These are phyloP conservation scores for Cercospora zeae-maydis DNA, from an alignment of 2,329 filamentous ascomycete species.

Conservation along the genomic window DNA sequence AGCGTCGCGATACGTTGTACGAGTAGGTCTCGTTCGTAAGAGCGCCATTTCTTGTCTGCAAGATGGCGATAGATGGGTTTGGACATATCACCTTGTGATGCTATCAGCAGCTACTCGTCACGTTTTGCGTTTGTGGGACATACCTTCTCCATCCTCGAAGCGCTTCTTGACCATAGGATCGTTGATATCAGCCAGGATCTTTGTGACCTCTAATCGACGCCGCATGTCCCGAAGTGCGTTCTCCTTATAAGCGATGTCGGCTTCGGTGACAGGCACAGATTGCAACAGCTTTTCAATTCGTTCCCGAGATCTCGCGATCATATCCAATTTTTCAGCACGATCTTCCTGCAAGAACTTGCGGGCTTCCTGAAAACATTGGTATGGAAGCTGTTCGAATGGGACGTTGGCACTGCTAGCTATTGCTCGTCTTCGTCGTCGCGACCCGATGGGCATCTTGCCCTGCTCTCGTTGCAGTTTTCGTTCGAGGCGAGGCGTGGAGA, in stretches of 20 bases:
- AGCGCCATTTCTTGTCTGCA: slow-evolving; percentile 81
- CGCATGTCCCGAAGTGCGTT: slow-evolving; percentile 66
- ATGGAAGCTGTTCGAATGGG: slow-evolving; percentile 90
- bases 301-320: slow-evolving; percentile 64
- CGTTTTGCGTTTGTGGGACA: neutral
- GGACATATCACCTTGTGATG: slow-evolving; percentile 74
- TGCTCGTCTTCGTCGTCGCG: slow-evolving; percentile 67
- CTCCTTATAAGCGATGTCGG: slow-evolving; percentile 51
- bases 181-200: slow-evolving; percentile 90
- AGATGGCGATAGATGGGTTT: slow-evolving; percentile 94
- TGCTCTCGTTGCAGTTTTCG: slow-evolving; percentile 58
- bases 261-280: slow-evolving; percentile 36
- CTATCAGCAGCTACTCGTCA: neutral
- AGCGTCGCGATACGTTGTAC: slow-evolving; percentile 84
- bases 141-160: slow-evolving; percentile 89
- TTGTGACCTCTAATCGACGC: slow-evolving; percentile 69
- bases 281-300: slow-evolving; percentile 66
- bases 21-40: slow-evolving; percentile 74
- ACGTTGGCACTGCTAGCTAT: slow-evolving; percentile 53
- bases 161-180: slow-evolving; percentile 89
- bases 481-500: slow-evolving; percentile 46
- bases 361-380: slow-evolving; percentile 97
- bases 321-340: slow-evolving; percentile 71
- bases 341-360: slow-evolving; percentile 77
- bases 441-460: slow-evolving; percentile 70